Percentiles rank a stretch among this genome's conserved stretches.
Evolutionary conservation across 495 filamentous ascomycete genomes (phyloP).

Genomic region (Letharia lupina): DNA sequence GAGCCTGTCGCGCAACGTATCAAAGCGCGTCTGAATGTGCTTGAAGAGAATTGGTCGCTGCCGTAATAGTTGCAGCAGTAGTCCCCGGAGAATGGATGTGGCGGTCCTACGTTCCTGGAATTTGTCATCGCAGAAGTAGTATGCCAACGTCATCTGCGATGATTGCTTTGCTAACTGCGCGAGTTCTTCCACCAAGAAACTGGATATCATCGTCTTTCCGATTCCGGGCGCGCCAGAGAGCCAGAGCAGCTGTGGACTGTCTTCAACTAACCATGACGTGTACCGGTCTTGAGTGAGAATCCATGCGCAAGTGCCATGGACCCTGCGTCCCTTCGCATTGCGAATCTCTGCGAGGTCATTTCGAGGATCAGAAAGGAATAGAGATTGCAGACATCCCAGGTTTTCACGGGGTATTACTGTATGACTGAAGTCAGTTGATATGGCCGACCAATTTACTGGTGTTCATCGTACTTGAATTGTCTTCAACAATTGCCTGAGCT

Average conservation of each 20-base stretch:
- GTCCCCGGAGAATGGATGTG: slow-evolving; percentile 34
- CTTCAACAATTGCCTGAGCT: slow-evolving; percentile 1
- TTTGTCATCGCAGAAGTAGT: slow-evolving; percentile 39
- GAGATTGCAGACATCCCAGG: not conserved
- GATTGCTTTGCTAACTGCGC: slow-evolving; percentile 22
- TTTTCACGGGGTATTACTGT: not conserved
- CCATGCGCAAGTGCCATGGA: slow-evolving; percentile 42
- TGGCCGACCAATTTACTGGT: not conserved
- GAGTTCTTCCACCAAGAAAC: slow-evolving; percentile 38
- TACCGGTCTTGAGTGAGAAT: slow-evolving; percentile 33
- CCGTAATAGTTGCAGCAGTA: slow-evolving; percentile 31
- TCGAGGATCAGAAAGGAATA: slow-evolving; percentile 4
- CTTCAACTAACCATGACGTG: slow-evolving; percentile 32
- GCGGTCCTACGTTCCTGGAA: slow-evolving; percentile 38
- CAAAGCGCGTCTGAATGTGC: slow-evolving; percentile 25
- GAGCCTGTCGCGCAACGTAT: slow-evolving; percentile 28
- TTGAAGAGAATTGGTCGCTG: slow-evolving; percentile 23
- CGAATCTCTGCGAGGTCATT: slow-evolving; percentile 4
- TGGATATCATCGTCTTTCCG: slow-evolving; percentile 44
- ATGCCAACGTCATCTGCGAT: slow-evolving; percentile 28
- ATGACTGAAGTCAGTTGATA: not conserved
- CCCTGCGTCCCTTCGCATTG: slow-evolving; percentile 26
- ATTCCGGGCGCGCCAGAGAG: slow-evolving; percentile 41
- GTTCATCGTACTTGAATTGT: not conserved
- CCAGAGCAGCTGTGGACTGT: slow-evolving; percentile 33